phyloP scores from a whole-genome alignment of 441 rosid species.

The Hypseocharis bilobata region DNA sequence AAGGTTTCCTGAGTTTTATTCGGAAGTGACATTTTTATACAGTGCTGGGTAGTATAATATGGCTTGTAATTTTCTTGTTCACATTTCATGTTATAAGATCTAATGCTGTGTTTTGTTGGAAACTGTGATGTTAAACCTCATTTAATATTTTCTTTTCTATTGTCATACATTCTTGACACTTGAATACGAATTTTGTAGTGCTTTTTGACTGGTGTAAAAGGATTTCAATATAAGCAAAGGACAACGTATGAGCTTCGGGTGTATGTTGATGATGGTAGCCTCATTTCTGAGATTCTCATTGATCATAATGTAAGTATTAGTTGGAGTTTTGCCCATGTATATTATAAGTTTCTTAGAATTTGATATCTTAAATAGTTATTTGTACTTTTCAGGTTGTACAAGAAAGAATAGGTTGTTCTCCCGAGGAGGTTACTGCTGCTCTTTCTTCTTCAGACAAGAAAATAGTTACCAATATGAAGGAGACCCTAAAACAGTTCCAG shows the following conservation, averaged over 20 bases:
- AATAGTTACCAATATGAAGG: conserved; percentile 44
- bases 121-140: background rate
- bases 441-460: conserved; percentile 52
- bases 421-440: conserved; percentile 67
- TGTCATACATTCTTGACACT: conserved; percentile 14
- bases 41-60: too few species aligned
- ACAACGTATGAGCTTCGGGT: conserved; percentile 57
- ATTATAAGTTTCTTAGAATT: conserved; percentile 11
- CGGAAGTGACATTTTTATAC: background rate
- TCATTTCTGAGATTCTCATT: conserved; percentile 72
- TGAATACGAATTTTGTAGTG: conserved; percentile 41
- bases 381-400: conserved; percentile 54
- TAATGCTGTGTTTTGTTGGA: background rate
- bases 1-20: too few species aligned
- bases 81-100: background rate
- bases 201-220: conserved; percentile 78
- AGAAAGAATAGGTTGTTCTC: conserved; percentile 62
- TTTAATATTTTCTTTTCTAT: background rate
- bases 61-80: too few species aligned
- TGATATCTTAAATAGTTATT: conserved; percentile 14
- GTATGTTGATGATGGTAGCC: conserved; percentile 87
- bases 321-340: conserved; percentile 11
- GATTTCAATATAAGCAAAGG: conserved; percentile 58
- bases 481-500: conserved; percentile 59
- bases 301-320: conserved; percentile 58